Evolutionary conservation across 2,329 filamentous ascomycete species (phyloP).

Genomic region (Beauveria brongniartii): DNA sequence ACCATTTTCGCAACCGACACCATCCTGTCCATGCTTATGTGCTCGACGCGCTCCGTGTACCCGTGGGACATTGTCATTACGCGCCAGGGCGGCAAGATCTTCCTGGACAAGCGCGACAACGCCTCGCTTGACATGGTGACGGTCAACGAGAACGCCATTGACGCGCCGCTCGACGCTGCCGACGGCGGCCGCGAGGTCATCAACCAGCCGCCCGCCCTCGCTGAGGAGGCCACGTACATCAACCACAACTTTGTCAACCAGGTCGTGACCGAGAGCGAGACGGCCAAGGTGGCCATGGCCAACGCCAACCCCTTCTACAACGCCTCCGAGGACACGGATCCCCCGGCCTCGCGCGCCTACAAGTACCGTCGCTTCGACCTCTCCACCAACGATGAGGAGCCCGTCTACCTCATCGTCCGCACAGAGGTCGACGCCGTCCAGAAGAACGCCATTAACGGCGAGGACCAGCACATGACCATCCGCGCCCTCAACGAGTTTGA

Average conservation of each 20-base stretch:
- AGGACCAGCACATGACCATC: constrained; percentile 85
- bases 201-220: constrained; percentile 88
- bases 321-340: constrained; percentile 82
- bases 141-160: constrained; percentile 96
- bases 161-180: constrained; percentile 83
- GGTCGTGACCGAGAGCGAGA: constrained; percentile 76
- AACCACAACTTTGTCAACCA: constrained; percentile 99
- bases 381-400: constrained; percentile 88
- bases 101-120: constrained; percentile 96
- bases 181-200: constrained; percentile 91
- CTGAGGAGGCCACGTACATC: constrained; percentile 97
- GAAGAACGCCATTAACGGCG: constrained; percentile 87
- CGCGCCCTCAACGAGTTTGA: constrained; percentile 99
- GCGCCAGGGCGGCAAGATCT: constrained; percentile 91
- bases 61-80: constrained; percentile 97
- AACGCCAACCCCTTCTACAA: constrained; percentile 98
- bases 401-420: constrained; percentile 84
- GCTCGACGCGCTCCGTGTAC: constrained; percentile 90
- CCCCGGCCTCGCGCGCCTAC: constrained; percentile 93
- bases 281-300: constrained; percentile 71
- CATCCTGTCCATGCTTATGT: constrained; percentile 99
- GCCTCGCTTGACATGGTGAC: constrained; percentile 94
- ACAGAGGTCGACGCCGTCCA: constrained; percentile 93
- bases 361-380: constrained; percentile 97
- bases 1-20: constrained; percentile 96